Conservation (phyloP, 1,284 basidiomycete genomes). For the Marasmius fiardii region DNA sequence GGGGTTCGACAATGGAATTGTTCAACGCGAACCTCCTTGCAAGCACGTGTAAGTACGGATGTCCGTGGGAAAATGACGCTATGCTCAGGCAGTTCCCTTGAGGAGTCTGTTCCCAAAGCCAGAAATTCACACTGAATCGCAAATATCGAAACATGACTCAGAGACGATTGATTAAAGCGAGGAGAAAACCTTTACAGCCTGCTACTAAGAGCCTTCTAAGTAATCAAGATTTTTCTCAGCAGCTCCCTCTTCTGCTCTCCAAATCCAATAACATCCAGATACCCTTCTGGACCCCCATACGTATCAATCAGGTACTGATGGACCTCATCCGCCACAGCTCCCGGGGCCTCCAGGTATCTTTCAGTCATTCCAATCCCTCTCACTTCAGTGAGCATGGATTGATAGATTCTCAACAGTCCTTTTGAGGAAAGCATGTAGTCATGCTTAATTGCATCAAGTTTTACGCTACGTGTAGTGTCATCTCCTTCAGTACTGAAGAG, state of each 20-base stretch:
- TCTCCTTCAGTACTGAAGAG: not conserved
- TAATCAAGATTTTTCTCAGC: constrained; percentile 8
- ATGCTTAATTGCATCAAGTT: constrained; percentile 11
- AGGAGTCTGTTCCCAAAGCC: too few relatives aligned
- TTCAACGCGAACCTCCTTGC: not conserved
- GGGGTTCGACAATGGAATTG: not conserved
- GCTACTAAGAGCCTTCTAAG: not conserved
- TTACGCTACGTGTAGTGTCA: not conserved
- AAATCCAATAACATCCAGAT: constrained; percentile 17
- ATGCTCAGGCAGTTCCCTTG: too few relatives aligned
- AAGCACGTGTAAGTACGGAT: not conserved
- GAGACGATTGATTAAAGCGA: too few relatives aligned
- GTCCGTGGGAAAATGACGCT: too few relatives aligned
- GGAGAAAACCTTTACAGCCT: too few relatives aligned
- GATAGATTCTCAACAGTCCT: constrained; percentile 14
- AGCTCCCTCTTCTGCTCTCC: constrained; percentile 12
- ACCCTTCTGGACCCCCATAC: constrained; percentile 12
- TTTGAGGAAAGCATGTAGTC: constrained; percentile 18
- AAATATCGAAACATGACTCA: too few relatives aligned
- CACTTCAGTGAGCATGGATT: constrained; percentile 18
- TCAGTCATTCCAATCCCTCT: constrained; percentile 18
- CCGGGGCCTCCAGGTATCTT: constrained; percentile 16
- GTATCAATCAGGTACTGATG: constrained; percentile 13
- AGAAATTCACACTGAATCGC: too few relatives aligned
- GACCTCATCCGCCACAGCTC: constrained; percentile 15